Evolutionary conservation across 108 stramenopile genomes (phyloP).

Genomic region (Heterococcus sp.): DNA sequence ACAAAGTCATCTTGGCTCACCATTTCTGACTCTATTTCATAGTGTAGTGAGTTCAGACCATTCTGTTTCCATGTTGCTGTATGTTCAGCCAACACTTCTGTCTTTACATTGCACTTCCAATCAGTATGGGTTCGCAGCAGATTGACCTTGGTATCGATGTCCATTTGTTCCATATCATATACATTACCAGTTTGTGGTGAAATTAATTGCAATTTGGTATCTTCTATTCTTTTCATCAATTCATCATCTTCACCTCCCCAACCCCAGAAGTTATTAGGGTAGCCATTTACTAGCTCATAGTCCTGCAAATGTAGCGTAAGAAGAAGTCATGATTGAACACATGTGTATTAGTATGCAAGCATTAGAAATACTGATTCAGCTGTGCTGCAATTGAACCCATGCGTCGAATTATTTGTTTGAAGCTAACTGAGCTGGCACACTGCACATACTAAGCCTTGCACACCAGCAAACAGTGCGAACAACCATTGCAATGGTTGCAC

Average conservation of each 20-base stretch:
- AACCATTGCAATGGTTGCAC: too few relatives aligned
- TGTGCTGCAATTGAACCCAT: too few relatives aligned
- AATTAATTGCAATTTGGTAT: neutral
- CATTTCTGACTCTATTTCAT: conserved; percentile 62
- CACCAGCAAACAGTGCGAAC: too few relatives aligned
- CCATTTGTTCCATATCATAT: conserved; percentile 48
- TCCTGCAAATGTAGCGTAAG: too few relatives aligned
- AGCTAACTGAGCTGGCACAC: too few relatives aligned
- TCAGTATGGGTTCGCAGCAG: conserved; percentile 61
- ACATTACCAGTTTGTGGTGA: conserved; percentile 23
- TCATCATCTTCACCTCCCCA: conserved; percentile 99
- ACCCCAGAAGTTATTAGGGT: conserved; percentile 97
- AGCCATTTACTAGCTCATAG: conserved; percentile 91
- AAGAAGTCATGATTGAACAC: too few relatives aligned
- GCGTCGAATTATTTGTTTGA: too few relatives aligned
- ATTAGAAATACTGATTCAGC: too few relatives aligned
- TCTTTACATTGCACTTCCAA: conserved; percentile 95
- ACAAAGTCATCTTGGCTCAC: conserved; percentile 7
- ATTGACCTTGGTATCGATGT: conserved; percentile 43
- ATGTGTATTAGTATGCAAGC: too few relatives aligned
- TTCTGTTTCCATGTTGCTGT: conserved; percentile 77
- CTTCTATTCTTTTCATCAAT: conserved; percentile 68
- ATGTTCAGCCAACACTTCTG: conserved; percentile 92
- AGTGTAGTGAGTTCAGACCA: conserved; percentile 79
- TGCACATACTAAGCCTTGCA: too few relatives aligned